Evolutionary conservation across 306 rosid genomes (phyloP), one percentile per base, ranked within the genome.

Genomic region (Trichosanthes cucumerina): DNA sequence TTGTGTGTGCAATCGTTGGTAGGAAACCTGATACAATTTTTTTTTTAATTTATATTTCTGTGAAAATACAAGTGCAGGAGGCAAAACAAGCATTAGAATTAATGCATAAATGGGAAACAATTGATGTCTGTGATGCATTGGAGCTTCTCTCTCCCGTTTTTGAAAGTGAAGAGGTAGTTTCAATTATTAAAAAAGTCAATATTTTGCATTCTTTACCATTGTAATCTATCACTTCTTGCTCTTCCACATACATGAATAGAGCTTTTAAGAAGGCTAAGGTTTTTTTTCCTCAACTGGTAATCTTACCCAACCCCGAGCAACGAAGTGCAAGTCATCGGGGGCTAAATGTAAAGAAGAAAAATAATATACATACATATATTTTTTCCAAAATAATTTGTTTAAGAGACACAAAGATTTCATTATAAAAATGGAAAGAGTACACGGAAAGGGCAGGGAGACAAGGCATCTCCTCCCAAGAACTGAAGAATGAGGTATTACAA

Each of bases 111-210:
- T 92, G 97, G 99, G 93, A 91, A 86, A 88, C 89, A 93, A 95
- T 95, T 91, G 99, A 95, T 75, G 97, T 95, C 79, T 88, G 87
- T 58, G 99, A 95, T 82, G 99, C 97, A 12, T 80, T 95, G 85
- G 99, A 92, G 87, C 93, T 95, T 78, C 83, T 95, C 63, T 95
- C 99, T 58, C 98, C 99, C 23, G 92, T 92, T 86, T 95, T 95
- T 79, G 97, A 95, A 88, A 92, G 97, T 59, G 99, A 95, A 90
- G 99, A 95, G 99, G 99, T 95, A 79, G 56, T 79, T 43, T 13
- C 24, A 16, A 24, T 14, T 49, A 70, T 50, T 44, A 24, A 81
- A 38, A 64, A 28, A 58, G 52, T 39, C 14, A 43, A 58, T 77
- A 39, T 39, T 77, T 26, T 58, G 62, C 50, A n/a, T 77, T 21